phyloP scores from a whole-genome alignment of 2,329 filamentous ascomycete species.

The Lachnellula occidentalis region DNA sequence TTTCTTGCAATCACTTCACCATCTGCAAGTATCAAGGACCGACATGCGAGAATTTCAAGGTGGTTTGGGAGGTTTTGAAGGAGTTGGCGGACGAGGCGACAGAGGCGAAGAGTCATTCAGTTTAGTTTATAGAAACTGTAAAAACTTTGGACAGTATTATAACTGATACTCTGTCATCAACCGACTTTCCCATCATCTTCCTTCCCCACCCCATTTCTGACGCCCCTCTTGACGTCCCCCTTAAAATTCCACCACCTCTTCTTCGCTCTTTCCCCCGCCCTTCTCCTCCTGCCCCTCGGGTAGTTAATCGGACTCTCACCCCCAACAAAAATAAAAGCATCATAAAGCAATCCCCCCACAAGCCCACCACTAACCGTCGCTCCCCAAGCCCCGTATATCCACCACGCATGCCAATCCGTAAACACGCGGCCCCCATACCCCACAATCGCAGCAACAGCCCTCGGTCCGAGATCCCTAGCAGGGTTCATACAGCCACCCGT shows the following conservation, averaged over 20 bases:
- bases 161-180: too few relatives aligned
- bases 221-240: not conserved
- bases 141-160: too few relatives aligned
- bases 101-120: too few relatives aligned
- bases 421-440: conserved; percentile 38
- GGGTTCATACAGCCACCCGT: conserved; percentile 43
- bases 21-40: too few relatives aligned
- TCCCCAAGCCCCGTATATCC: conserved; percentile 36
- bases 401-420: conserved; percentile 37
- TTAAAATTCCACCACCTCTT: not conserved
- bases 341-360: conserved; percentile 33
- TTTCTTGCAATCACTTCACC: too few relatives aligned
- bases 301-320: conserved; percentile 1
- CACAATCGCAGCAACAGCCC: conserved; percentile 38
- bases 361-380: conserved; percentile 34
- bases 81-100: too few relatives aligned
- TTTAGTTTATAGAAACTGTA: too few relatives aligned
- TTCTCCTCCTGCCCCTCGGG: not conserved
- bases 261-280: not conserved
- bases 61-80: too few relatives aligned
- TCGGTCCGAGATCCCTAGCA: conserved; percentile 42
- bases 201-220: not conserved
- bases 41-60: too few relatives aligned
- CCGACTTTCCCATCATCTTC: not conserved
- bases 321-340: conserved; percentile 1